Evolutionary conservation across 441 rosid genomes (phyloP).

Genomic region (Aleurites moluccanus): DNA sequence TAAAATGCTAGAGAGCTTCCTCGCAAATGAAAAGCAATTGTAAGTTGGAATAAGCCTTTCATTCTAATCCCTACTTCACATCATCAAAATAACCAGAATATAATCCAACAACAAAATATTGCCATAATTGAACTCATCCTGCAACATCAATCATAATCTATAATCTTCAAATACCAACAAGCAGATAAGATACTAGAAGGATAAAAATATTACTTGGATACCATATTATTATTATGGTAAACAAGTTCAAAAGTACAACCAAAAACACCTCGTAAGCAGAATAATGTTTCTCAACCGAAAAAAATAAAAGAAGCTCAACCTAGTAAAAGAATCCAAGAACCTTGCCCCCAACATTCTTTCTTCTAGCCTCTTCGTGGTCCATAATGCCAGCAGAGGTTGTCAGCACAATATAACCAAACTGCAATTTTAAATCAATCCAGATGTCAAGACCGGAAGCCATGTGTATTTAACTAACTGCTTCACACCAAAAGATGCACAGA

Average conservation of each 20-base stretch:
- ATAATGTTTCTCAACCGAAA: background rate
- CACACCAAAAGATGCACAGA: background rate
- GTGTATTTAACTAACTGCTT: background rate
- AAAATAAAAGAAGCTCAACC: background rate
- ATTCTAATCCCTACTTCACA: too few species aligned
- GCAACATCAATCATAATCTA: too few species aligned
- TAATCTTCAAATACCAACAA: too few species aligned
- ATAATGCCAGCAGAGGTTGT: slow-evolving; percentile 74
- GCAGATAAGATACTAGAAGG: too few species aligned
- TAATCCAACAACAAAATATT: too few species aligned
- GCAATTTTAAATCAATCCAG: slow-evolving; percentile 21
- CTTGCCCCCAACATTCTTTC: slow-evolving; percentile 73
- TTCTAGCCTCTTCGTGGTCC: slow-evolving; percentile 74
- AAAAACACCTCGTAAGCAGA: slow-evolving; percentile 20
- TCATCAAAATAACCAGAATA: too few species aligned
- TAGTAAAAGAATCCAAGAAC: slow-evolving; percentile 69
- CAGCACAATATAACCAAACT: slow-evolving; percentile 68
- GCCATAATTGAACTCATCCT: too few species aligned
- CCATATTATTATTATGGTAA: slow-evolving; percentile 14
- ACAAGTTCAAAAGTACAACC: slow-evolving; percentile 20
- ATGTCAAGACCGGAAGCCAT: background rate
- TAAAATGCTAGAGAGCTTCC: too few species aligned
- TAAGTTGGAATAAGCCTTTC: too few species aligned
- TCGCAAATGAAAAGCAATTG: too few species aligned
- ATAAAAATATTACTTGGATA: too few species aligned